Percentiles rank a stretch among this genome's conserved stretches.
phyloP scores from a whole-genome alignment of 2,329 filamentous ascomycete genomes.

The Fusarium neocosmosporiellum region DNA sequence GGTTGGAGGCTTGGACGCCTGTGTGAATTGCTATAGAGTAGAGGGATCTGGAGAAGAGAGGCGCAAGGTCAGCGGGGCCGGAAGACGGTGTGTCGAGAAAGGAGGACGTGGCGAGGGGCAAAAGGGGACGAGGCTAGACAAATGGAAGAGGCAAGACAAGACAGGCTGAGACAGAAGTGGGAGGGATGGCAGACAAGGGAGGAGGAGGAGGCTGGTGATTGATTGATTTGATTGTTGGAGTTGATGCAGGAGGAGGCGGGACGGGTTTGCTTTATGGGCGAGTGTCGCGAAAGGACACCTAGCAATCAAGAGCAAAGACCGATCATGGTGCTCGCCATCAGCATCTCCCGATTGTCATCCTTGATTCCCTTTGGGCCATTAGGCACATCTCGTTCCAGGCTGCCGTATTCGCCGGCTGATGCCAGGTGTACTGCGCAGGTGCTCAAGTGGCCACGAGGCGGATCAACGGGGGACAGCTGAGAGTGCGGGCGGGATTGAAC shows the following conservation, averaged over 20 bases:
- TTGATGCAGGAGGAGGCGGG: slow-evolving; percentile 36
- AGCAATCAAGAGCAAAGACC: slow-evolving; percentile 29
- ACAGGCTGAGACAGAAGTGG: slow-evolving; percentile 31
- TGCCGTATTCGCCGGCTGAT: slow-evolving; percentile 26
- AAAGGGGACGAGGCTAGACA: slow-evolving; percentile 16
- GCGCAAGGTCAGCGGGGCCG: slow-evolving; percentile 33
- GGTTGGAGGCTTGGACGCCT: slow-evolving; percentile 55
- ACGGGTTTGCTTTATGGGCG: slow-evolving; percentile 42
- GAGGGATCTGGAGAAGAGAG: slow-evolving; percentile 35
- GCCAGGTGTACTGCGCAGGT: slow-evolving; percentile 28
- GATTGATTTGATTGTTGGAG: slow-evolving; percentile 1
- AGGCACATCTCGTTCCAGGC: slow-evolving; percentile 23
- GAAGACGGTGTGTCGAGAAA: slow-evolving; percentile 18
- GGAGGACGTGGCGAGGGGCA: slow-evolving; percentile 27
- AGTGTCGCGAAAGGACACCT: slow-evolving; percentile 46
- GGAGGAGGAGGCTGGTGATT: slow-evolving; percentile 36
- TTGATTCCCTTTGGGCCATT: background rate
- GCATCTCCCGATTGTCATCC: slow-evolving; percentile 19
- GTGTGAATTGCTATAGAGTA: slow-evolving; percentile 41
- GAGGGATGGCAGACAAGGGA: slow-evolving; percentile 27
- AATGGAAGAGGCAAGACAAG: slow-evolving; percentile 22
- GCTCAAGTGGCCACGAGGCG: slow-evolving; percentile 33
- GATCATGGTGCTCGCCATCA: slow-evolving; percentile 16
- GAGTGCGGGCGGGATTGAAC: slow-evolving; percentile 23
- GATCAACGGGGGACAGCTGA: slow-evolving; percentile 29